A percentile compares a stretch with the other conserved stretches of the same genome.
These are phyloP conservation scores for Carallia brachiata DNA, from an alignment of 345 rosid species.

Conservation along the genomic window DNA sequence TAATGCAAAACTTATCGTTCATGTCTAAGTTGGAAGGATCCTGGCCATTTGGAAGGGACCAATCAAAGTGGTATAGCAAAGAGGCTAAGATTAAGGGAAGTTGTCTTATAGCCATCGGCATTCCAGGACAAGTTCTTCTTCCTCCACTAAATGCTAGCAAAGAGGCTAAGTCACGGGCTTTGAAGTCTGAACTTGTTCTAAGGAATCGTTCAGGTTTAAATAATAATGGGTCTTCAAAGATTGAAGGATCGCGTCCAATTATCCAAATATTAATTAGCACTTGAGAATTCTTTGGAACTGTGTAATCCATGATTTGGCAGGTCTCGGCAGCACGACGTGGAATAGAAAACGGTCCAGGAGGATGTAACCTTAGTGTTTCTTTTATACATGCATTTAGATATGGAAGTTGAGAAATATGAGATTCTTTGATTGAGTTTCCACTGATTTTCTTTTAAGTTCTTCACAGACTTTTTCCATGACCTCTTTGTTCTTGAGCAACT, in stretches of 20 bases:
- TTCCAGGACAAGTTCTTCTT: conserved; percentile 22
- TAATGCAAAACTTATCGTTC: conserved; percentile 6
- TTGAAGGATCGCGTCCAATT: conserved; percentile 10
- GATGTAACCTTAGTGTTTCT: conserved; percentile 20
- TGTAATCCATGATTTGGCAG: conserved; percentile 21
- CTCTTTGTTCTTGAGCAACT: conserved; percentile 11
- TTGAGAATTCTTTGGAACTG: conserved; percentile 15
- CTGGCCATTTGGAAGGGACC: conserved; percentile 17
- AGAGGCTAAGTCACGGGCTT: conserved; percentile 4
- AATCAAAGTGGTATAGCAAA: conserved; percentile 13
- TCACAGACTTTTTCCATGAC: neutral
- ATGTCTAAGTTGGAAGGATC: neutral
- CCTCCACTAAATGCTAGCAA: conserved; percentile 18
- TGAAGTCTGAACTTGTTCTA: neutral
- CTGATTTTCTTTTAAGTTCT: conserved; percentile 8
- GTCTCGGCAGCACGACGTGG: conserved; percentile 11
- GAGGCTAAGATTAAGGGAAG: conserved; percentile 8
- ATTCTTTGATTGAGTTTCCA: neutral
- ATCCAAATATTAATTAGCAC: conserved; percentile 19
- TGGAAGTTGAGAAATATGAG: conserved; percentile 5
- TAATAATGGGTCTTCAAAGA: conserved; percentile 17
- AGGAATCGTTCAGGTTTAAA: conserved; percentile 22
- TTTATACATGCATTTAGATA: conserved; percentile 14
- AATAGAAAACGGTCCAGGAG: conserved; percentile 16
- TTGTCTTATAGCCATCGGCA: conserved; percentile 5